Conservation (phyloP, 352 stramenopile genomes). For the Pythium graminicola region DNA sequence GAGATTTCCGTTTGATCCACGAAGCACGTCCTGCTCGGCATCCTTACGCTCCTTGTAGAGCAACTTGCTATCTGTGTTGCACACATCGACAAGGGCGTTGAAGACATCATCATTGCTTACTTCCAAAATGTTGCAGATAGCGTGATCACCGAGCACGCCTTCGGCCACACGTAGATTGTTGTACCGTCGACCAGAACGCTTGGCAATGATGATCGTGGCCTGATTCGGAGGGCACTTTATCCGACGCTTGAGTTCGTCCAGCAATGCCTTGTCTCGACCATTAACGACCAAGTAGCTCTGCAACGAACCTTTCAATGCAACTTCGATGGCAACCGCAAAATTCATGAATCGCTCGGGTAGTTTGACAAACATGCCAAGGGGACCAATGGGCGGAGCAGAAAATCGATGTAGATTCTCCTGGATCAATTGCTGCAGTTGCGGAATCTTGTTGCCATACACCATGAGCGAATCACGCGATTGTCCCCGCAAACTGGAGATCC, state of each 20-base stretch:
- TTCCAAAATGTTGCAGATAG: conserved; percentile 73
- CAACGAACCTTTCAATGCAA: conserved; percentile 63
- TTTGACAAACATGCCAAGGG: conserved; percentile 65
- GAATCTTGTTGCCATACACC: conserved; percentile 62
- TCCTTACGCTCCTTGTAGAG: conserved; percentile 55
- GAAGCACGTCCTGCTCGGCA: conserved; percentile 49
- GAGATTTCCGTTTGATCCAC: conserved; percentile 48
- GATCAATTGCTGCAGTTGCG: conserved; percentile 69
- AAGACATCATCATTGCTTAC: conserved; percentile 73
- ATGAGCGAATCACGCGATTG: conserved; percentile 58
- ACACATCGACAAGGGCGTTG: conserved; percentile 74
- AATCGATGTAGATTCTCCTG: conserved; percentile 64
- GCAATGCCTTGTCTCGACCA: conserved; percentile 62
- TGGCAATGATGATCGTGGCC: conserved; percentile 75
- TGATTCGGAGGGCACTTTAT: conserved; percentile 61
- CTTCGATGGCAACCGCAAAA: conserved; percentile 62
- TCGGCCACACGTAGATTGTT: conserved; percentile 48
- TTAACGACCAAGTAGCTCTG: conserved; percentile 76
- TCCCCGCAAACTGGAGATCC: conserved; percentile 36
- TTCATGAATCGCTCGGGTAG: conserved; percentile 63
- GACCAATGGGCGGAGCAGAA: conserved; percentile 55
- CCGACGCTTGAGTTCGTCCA: conserved; percentile 69
- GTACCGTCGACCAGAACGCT: conserved; percentile 48
- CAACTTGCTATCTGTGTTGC: conserved; percentile 68
- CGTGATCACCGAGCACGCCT: conserved; percentile 40